Conservation (phyloP, 257 asterid genomes). For the Ligustrum vulgare region DNA sequence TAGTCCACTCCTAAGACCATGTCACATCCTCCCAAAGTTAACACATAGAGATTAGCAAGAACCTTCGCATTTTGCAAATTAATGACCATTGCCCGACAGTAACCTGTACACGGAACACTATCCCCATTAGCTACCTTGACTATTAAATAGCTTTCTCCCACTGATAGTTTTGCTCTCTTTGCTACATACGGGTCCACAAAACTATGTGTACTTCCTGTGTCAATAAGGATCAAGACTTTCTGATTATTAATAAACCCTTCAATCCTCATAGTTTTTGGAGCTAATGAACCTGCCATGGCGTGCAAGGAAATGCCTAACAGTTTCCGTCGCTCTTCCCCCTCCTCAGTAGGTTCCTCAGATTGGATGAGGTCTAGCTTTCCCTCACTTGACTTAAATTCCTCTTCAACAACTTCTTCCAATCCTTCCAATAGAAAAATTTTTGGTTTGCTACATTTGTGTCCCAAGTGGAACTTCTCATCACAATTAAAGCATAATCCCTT, state of each 20-base stretch:
- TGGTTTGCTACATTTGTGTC: not conserved
- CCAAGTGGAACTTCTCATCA: not conserved
- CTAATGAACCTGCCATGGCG: not conserved
- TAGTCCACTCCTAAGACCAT: not conserved
- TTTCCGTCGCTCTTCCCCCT: not conserved
- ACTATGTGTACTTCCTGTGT: not conserved
- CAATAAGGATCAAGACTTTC: not conserved
- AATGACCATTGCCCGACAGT: not conserved
- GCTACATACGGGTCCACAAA: not conserved
- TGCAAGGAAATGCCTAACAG: not conserved
- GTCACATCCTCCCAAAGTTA: not conserved
- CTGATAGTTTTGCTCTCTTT: not conserved
- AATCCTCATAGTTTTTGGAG: not conserved
- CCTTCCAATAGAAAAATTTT: not conserved
- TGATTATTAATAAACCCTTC: not conserved
- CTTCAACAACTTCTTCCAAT: not conserved
- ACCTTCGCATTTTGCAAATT: not conserved
- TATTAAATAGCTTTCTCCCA: not conserved
- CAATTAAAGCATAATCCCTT: not conserved
- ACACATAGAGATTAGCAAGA: not conserved
- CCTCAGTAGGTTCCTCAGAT: not conserved
- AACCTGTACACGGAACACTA: not conserved
- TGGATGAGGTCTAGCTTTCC: not conserved
- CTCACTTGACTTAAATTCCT: not conserved
- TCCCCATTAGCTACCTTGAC: conserved; percentile 5